These are phyloP conservation scores for Sindora glabra DNA, from an alignment of 306 rosid genomes.

Conservation along the genomic window DNA sequence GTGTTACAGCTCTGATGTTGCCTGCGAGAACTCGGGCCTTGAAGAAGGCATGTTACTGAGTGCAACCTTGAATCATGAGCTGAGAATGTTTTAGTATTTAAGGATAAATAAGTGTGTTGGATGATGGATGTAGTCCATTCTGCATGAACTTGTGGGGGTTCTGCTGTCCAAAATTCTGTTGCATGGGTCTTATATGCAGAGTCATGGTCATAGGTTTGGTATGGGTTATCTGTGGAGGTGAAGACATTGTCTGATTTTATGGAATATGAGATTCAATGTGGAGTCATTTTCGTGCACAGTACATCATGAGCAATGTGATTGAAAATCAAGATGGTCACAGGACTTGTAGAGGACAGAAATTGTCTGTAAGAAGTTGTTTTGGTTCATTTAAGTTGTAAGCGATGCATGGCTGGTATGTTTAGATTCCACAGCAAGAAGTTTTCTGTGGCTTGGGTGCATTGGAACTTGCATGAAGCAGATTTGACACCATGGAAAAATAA, in stretches of 20 bases:
- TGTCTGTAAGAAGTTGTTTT: conserved; percentile 11
- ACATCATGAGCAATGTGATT: background rate
- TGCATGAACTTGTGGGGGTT: conserved; percentile 35
- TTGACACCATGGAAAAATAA: conserved; percentile 18
- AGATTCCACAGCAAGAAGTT: conserved; percentile 19
- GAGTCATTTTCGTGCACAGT: conserved; percentile 7
- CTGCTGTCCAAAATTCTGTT: conserved; percentile 28
- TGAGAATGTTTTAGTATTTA: conserved; percentile 36
- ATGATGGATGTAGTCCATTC: conserved; percentile 35
- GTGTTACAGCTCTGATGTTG: conserved; percentile 91
- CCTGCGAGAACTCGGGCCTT: conserved; percentile 67
- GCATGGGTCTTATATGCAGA: conserved; percentile 36
- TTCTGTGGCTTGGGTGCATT: conserved; percentile 22
- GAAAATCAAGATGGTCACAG: conserved; percentile 8
- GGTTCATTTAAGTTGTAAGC: conserved; percentile 15
- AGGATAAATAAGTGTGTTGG: conserved; percentile 40
- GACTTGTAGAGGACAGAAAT: conserved; percentile 16
- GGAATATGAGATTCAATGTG: conserved; percentile 16
- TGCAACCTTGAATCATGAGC: conserved; percentile 59
- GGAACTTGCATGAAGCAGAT: conserved; percentile 16
- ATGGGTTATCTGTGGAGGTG: conserved; percentile 22
- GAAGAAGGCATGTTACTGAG: conserved; percentile 79
- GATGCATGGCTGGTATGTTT: conserved; percentile 20
- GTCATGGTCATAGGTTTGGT: conserved; percentile 34
- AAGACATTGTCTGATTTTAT: conserved; percentile 22